Conservation (phyloP, 2,329 filamentous ascomycete species). For the Cercospora berteroae region DNA sequence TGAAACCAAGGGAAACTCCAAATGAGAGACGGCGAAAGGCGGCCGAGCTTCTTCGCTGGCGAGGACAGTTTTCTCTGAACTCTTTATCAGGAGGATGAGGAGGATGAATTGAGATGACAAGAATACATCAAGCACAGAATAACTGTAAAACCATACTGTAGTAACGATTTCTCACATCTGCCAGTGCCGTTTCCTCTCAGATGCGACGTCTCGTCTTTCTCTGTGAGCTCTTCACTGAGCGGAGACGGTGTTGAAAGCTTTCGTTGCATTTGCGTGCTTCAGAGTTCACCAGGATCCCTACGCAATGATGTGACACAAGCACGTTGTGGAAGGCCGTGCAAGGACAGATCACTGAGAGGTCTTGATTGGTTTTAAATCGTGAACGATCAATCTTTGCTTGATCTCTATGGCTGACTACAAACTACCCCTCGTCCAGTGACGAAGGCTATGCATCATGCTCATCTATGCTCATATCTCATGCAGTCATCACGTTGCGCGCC, state of each 20-base stretch:
- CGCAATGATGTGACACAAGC: neutral
- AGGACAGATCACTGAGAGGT: neutral
- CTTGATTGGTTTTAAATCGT: neutral
- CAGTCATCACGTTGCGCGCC: neutral
- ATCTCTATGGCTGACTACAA: neutral
- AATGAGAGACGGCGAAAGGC: neutral
- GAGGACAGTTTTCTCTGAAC: constrained; percentile 8
- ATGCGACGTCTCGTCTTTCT: neutral
- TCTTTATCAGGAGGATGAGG: constrained; percentile 1
- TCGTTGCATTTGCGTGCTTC: neutral
- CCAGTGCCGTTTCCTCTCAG: neutral
- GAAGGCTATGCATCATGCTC: neutral
- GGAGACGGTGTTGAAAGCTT: neutral
- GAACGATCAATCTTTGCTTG: neutral
- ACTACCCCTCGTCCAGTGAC: neutral
- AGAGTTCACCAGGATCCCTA: neutral
- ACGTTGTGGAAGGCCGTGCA: neutral
- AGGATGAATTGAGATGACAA: constrained; percentile 5
- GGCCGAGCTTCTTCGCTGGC: constrained; percentile 18
- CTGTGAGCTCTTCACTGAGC: no score
- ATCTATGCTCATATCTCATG: neutral
- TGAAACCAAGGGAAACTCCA: neutral
- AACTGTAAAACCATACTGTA: constrained; percentile 8
- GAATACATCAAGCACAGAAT: constrained; percentile 1
- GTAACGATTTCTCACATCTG: neutral